A percentile compares a stretch with the other conserved stretches of the same genome.
These are phyloP conservation scores for Amesomyces nigricolor DNA, from an alignment of 2,329 filamentous ascomycete genomes.

Conservation along the genomic window DNA sequence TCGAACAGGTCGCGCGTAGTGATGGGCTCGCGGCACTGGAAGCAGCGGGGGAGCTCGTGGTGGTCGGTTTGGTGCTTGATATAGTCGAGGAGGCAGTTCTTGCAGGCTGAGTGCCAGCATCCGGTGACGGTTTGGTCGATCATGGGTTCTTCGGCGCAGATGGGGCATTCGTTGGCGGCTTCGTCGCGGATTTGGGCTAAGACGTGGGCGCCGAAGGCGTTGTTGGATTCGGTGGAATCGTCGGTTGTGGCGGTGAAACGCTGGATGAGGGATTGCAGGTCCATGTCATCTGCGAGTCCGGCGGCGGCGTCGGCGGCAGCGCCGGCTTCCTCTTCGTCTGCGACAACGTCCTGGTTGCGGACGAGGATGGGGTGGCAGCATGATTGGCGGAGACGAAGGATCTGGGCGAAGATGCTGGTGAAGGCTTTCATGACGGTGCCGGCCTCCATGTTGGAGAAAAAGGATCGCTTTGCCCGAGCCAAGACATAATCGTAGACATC, in stretches of 20 bases:
- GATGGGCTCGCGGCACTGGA: conserved; percentile 81
- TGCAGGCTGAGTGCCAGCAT: conserved; percentile 97
- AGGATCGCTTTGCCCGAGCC: conserved; percentile 72
- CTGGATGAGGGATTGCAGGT: conserved; percentile 77
- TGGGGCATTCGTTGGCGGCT: conserved; percentile 81
- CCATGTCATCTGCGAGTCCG: conserved; percentile 91
- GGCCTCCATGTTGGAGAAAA: conserved; percentile 80
- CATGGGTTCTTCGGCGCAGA: conserved; percentile 95
- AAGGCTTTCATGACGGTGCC: conserved; percentile 93
- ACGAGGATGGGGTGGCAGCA: conserved; percentile 92
- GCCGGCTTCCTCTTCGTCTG: conserved; percentile 80
- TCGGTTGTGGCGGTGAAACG: conserved; percentile 70
- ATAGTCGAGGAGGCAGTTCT: conserved; percentile 82
- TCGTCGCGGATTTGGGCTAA: conserved; percentile 89
- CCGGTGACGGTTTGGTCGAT: conserved; percentile 88
- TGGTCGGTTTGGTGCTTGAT: conserved; percentile 82
- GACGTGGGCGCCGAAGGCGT: conserved; percentile 76
- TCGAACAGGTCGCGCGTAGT: conserved; percentile 85
- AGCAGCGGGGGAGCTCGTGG: conserved; percentile 72
- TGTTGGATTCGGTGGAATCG: conserved; percentile 59
- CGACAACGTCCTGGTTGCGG: conserved; percentile 74
- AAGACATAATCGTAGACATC: conserved; percentile 93
- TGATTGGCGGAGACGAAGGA: conserved; percentile 83
- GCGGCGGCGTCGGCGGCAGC: conserved; percentile 71
- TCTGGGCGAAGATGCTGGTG: conserved; percentile 95